phyloP scores from a whole-genome alignment of 345 rosid genomes.

The Corymbia maculata region DNA sequence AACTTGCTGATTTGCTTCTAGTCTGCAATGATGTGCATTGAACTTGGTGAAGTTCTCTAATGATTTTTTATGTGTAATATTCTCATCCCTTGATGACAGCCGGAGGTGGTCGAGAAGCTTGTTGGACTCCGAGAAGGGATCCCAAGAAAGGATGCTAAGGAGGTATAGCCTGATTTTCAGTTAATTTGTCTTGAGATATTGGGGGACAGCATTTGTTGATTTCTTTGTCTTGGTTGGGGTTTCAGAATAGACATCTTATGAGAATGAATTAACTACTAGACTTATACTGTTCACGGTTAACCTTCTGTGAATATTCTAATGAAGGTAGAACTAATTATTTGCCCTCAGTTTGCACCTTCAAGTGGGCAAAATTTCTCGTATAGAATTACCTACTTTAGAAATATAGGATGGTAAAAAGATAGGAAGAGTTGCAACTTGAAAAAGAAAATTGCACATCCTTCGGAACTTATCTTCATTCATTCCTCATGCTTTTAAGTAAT shows the following conservation, averaged over 20 bases:
- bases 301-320: background rate
- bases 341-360: background rate
- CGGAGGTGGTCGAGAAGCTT: conserved; percentile 97
- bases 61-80: background rate
- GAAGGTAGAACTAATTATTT: too few species aligned
- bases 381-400: background rate
- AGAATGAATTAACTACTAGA: background rate
- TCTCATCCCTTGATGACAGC: conserved; percentile 30
- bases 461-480: background rate
- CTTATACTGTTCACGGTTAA: background rate
- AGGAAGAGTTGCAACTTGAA: background rate
- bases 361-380: background rate
- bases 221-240: background rate
- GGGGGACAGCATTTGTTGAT: background rate
- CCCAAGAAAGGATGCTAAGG: conserved; percentile 94
- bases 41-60: background rate
- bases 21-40: background rate
- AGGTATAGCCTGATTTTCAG: conserved; percentile 34
- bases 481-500: background rate
- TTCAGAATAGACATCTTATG: background rate
- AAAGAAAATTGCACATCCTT: background rate
- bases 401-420: background rate
- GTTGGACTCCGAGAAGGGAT: conserved; percentile 93
- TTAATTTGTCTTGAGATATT: background rate
- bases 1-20: background rate